These are phyloP conservation scores for Aspergillaceae sp. DNA, from an alignment of 2,329 filamentous ascomycete species.

Conservation along the genomic window DNA sequence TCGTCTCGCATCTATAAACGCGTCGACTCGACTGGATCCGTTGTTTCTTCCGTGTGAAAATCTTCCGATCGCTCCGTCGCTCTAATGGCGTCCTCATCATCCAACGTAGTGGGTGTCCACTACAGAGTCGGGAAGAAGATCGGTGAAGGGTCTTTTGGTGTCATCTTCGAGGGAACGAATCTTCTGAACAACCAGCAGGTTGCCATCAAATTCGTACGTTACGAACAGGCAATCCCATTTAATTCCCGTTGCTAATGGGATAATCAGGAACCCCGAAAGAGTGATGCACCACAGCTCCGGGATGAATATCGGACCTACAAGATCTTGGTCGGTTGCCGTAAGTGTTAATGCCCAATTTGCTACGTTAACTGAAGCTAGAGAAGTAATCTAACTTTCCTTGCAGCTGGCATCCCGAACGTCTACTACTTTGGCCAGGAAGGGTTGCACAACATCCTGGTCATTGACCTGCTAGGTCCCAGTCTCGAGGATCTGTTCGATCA, in stretches of 20 bases:
- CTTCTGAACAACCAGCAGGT: constrained; percentile 98
- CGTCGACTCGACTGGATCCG: constrained; percentile 5
- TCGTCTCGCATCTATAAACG: not conserved
- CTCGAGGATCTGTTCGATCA: constrained; percentile 96
- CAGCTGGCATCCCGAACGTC: constrained; percentile 97
- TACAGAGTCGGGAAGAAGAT: constrained; percentile 99
- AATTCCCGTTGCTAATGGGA: not conserved
- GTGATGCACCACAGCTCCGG: constrained; percentile 91
- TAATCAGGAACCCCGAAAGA: constrained; percentile 89
- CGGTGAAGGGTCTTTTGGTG: constrained; percentile 95
- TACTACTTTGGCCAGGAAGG: constrained; percentile 99
- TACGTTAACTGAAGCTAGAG: not conserved
- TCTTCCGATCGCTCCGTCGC: constrained; percentile 7
- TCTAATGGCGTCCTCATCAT: constrained; percentile 74
- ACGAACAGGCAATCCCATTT: not conserved
- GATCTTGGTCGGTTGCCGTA: constrained; percentile 97
- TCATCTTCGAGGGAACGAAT: constrained; percentile 98
- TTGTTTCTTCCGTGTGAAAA: constrained; percentile 6
- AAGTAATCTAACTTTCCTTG: constrained; percentile 24
- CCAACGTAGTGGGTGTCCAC: constrained; percentile 97
- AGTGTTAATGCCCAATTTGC: constrained; percentile 39
- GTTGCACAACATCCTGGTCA: constrained; percentile 96
- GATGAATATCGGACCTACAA: constrained; percentile 99
- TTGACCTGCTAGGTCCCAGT: constrained; percentile 88
- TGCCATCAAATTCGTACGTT: constrained; percentile 94